These are phyloP conservation scores for Castanospermum australe DNA, from an alignment of 306 rosid species.

Conservation along the genomic window DNA sequence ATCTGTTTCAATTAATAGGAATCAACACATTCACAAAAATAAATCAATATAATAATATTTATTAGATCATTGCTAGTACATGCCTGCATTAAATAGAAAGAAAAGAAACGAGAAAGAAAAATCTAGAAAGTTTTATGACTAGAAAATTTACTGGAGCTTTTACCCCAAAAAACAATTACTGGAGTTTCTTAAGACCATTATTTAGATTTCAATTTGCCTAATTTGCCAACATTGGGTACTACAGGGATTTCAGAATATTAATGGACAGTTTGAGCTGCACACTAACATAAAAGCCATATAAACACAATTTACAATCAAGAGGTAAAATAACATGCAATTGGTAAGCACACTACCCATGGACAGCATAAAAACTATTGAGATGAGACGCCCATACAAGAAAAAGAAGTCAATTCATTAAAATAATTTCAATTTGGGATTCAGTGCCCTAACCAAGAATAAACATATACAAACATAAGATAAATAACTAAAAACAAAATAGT, in stretches of 20 bases:
- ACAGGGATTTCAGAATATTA: constrained; percentile 11
- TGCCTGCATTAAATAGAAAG: constrained; percentile 21
- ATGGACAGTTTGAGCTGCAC: not conserved
- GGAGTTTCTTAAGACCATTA: constrained; percentile 9
- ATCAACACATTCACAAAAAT: constrained; percentile 11
- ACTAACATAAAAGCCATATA: constrained; percentile 11
- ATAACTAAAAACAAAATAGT: not conserved
- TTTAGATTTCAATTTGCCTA: constrained; percentile 8
- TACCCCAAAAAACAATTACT: too few relatives aligned
- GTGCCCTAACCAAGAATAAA: not conserved
- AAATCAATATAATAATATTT: not conserved
- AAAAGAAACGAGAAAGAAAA: constrained; percentile 12
- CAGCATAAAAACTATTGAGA: not conserved
- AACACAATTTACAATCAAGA: constrained; percentile 16
- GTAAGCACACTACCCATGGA: not conserved
- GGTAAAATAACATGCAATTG: not conserved
- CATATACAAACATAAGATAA: not conserved
- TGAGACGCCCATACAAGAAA: not conserved
- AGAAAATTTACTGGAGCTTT: constrained; percentile 6
- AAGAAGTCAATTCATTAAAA: not conserved
- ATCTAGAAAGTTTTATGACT: not conserved
- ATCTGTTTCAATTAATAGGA: constrained; percentile 55
- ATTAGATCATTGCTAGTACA: constrained; percentile 8
- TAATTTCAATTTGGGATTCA: constrained; percentile 15
- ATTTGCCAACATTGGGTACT: constrained; percentile 2